A percentile compares a stretch with the other conserved stretches of the same genome.
These are phyloP conservation scores for Lasiosphaeria hispida DNA, from an alignment of 495 filamentous ascomycete genomes.

Conservation along the genomic window DNA sequence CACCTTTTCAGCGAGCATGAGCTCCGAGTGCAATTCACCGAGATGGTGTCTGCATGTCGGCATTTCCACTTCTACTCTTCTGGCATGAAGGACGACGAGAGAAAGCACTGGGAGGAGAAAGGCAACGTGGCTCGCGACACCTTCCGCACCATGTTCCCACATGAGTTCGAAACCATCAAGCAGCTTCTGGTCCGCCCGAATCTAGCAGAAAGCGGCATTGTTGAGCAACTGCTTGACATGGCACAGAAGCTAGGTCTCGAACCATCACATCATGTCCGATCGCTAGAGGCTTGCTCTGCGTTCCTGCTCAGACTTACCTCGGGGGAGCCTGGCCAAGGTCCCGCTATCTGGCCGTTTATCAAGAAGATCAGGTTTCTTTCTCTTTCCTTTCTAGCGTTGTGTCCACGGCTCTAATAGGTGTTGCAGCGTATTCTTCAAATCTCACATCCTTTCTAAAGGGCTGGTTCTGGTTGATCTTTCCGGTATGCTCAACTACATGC, in stretches of 20 bases:
- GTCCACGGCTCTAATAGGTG: not conserved
- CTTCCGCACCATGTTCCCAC: slow-evolving; percentile 25
- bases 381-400: not conserved
- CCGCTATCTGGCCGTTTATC: slow-evolving; percentile 37
- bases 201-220: slow-evolving; percentile 10
- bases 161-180: slow-evolving; percentile 8
- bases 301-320: slow-evolving; percentile 33
- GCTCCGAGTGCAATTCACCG: slow-evolving; percentile 28
- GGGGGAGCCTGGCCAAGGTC: slow-evolving; percentile 11
- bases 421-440: slow-evolving; percentile 32
- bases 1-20: slow-evolving; percentile 34
- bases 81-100: slow-evolving; percentile 17
- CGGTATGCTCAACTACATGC: slow-evolving; percentile 12
- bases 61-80: slow-evolving; percentile 21
- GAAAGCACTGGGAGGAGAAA: slow-evolving; percentile 17
- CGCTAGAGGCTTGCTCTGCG: slow-evolving; percentile 21
- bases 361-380: slow-evolving; percentile 34
- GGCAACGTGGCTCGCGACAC: slow-evolving; percentile 28
- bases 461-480: slow-evolving; percentile 42
- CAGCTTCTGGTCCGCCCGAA: slow-evolving; percentile 8
- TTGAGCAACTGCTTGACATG: slow-evolving; percentile 23
- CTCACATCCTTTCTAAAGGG: slow-evolving; percentile 38
- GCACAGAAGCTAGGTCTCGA: not conserved
- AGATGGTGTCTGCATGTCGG: slow-evolving; percentile 35
- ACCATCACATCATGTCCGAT: slow-evolving; percentile 1